Conservation (phyloP, 805 yeast species). For the Jamesozyma spencerorum region DNA sequence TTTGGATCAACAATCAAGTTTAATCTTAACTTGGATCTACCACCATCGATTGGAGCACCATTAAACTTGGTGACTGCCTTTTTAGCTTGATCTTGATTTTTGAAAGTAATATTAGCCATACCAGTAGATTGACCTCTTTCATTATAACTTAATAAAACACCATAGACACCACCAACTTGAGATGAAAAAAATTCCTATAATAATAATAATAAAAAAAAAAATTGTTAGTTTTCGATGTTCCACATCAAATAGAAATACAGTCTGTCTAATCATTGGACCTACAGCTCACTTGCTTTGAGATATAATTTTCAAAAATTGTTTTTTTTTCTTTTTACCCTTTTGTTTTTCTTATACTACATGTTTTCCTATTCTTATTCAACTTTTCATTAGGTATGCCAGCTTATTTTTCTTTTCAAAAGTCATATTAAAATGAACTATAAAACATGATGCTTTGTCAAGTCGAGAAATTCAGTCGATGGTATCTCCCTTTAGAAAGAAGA, state of each 20-base stretch:
- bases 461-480: background rate
- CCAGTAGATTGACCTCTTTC: conserved; percentile 88
- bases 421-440: too few relatives aligned
- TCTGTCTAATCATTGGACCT: background rate
- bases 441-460: background rate
- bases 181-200: conserved; percentile 77
- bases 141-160: conserved; percentile 67
- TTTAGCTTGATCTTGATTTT: conserved; percentile 56
- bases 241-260: background rate
- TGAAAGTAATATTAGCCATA: conserved; percentile 79
- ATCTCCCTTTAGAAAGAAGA: conserved; percentile 16
- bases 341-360: too few relatives aligned
- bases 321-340: too few relatives aligned
- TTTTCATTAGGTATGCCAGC: conserved; percentile 1
- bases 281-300: too few relatives aligned
- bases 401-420: background rate
- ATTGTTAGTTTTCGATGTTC: conserved; percentile 2
- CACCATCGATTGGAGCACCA: conserved; percentile 90
- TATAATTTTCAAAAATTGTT: too few relatives aligned
- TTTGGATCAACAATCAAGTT: conserved; percentile 84
- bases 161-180: conserved; percentile 77
- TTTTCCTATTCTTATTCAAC: background rate
- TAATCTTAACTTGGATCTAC: conserved; percentile 61
- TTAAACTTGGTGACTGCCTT: conserved; percentile 76
- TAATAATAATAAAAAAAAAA: conserved; percentile 12